Evolutionary conservation across 805 yeast species (phyloP).

Genomic region (Myxozyma kluyveri): DNA sequence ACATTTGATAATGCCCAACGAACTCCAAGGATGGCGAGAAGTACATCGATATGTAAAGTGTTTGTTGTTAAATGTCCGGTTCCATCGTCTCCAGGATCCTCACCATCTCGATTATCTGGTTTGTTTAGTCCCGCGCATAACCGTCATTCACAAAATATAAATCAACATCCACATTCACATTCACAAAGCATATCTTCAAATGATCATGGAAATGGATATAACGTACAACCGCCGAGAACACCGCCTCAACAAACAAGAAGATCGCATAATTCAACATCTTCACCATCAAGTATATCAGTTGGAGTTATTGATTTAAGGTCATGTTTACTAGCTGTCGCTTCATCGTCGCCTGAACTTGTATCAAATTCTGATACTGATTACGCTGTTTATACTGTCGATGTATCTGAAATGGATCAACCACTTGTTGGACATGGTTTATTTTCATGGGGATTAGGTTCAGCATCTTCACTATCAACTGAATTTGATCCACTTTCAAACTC

Average conservation of each 20-base stretch:
- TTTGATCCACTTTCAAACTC: background rate
- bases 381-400: conserved; percentile 43
- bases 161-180: background rate
- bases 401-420: conserved; percentile 41
- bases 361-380: conserved; percentile 38
- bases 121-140: background rate
- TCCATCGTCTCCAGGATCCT: conserved; percentile 7
- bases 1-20: conserved; percentile 38
- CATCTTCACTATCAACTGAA: conserved; percentile 3
- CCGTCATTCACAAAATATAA: background rate
- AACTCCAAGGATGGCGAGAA: conserved; percentile 39
- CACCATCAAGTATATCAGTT: conserved; percentile 16
- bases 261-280: background rate
- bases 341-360: conserved; percentile 41
- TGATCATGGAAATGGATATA: too few species aligned
- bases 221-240: background rate
- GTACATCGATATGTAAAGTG: conserved; percentile 29
- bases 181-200: background rate
- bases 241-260: background rate
- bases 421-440: conserved; percentile 44
- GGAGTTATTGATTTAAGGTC: conserved; percentile 37
- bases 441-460: conserved; percentile 30
- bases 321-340: conserved; percentile 39
- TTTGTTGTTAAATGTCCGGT: conserved; percentile 30
- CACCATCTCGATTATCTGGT: conserved; percentile 8